These are phyloP conservation scores for Telopea speciosissima DNA, from an alignment of 177 flowering plant species.

Conservation along the genomic window DNA sequence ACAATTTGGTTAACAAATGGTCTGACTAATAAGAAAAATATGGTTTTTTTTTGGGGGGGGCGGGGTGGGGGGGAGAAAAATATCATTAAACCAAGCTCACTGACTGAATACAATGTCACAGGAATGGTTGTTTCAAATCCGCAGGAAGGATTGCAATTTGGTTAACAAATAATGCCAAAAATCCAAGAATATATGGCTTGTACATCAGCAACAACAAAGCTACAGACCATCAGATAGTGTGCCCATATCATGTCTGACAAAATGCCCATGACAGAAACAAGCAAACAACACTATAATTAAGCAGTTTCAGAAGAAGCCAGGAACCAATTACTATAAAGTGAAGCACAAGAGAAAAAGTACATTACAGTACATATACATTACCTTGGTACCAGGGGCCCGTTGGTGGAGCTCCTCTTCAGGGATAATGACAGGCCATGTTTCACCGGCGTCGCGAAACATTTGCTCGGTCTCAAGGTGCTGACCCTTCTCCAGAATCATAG, in stretches of 20 bases:
- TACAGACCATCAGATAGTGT: neutral
- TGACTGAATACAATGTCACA: too few species aligned
- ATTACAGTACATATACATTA: conserved; percentile 8
- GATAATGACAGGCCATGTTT: conserved; percentile 82
- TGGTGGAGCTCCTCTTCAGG: conserved; percentile 70
- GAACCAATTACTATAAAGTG: neutral
- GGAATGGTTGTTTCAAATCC: too few species aligned
- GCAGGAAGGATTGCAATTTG: too few species aligned
- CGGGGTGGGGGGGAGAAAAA: too few species aligned
- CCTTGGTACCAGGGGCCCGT: conserved; percentile 66
- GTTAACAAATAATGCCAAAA: too few species aligned
- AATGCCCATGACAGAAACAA: neutral
- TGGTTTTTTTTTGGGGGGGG: too few species aligned
- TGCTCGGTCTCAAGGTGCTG: conserved; percentile 80
- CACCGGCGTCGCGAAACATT: conserved; percentile 87
- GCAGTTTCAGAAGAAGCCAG: neutral
- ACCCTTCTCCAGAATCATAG: conserved; percentile 74
- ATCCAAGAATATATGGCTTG: too few species aligned
- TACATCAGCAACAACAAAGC: too few species aligned
- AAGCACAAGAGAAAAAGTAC: neutral
- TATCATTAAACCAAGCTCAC: too few species aligned
- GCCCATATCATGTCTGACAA: neutral
- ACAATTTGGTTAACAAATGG: too few species aligned
- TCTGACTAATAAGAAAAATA: too few species aligned
- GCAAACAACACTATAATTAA: neutral